A percentile compares a stretch with the other conserved stretches of the same genome.
phyloP scores from a whole-genome alignment of 495 filamentous ascomycete genomes.

The Wilcoxina mikolae region DNA sequence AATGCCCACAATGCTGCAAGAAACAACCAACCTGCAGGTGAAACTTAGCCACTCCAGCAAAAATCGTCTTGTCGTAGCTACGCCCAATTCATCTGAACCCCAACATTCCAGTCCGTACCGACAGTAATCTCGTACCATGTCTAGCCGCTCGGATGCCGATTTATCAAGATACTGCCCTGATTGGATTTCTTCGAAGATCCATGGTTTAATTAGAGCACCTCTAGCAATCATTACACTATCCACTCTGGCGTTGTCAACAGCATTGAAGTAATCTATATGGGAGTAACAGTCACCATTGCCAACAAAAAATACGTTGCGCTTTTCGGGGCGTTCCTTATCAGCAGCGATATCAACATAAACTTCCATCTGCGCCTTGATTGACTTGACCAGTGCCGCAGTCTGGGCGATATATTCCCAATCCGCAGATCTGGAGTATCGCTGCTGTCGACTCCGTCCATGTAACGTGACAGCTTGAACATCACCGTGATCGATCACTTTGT shows the following conservation, averaged over 20 bases:
- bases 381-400: slow-evolving; percentile 68
- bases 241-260: slow-evolving; percentile 60
- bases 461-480: slow-evolving; percentile 87
- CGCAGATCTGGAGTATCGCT: slow-evolving; percentile 75
- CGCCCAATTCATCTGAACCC: slow-evolving; percentile 85
- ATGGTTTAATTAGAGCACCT: slow-evolving; percentile 88
- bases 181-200: slow-evolving; percentile 94
- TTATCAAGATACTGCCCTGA: slow-evolving; percentile 90
- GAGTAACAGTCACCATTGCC: slow-evolving; percentile 96
- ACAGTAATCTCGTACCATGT: slow-evolving; percentile 74
- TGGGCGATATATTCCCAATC: slow-evolving; percentile 92
- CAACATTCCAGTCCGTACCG: slow-evolving; percentile 83
- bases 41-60: slow-evolving; percentile 93
- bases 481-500: slow-evolving; percentile 68
- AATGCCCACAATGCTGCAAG: background rate
- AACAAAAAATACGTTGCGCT: slow-evolving; percentile 61
- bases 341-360: slow-evolving; percentile 55
- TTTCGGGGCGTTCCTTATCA: slow-evolving; percentile 53
- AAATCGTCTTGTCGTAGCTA: slow-evolving; percentile 79
- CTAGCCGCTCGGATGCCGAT: slow-evolving; percentile 67
- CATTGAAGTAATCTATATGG: slow-evolving; percentile 69
- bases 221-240: slow-evolving; percentile 85
- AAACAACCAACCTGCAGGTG: slow-evolving; percentile 40
- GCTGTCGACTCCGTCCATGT: slow-evolving; percentile 83
- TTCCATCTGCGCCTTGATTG: slow-evolving; percentile 50